A percentile compares a stretch with the other conserved stretches of the same genome.
phyloP scores from a whole-genome alignment of 2,329 filamentous ascomycete species.

The Colletotrichum higginsianum region DNA sequence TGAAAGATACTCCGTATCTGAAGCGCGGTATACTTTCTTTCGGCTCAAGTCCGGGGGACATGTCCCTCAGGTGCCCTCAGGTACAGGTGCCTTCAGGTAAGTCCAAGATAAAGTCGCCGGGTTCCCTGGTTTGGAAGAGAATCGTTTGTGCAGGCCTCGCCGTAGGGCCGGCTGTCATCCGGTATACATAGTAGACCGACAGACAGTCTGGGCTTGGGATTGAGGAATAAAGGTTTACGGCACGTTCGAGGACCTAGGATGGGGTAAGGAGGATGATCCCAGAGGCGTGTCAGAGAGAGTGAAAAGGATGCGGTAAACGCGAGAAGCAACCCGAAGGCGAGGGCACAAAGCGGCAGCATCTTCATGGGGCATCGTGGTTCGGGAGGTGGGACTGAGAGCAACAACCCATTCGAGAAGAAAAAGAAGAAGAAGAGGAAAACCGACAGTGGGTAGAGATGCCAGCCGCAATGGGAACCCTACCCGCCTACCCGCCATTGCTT shows the following conservation, averaged over 20 bases:
- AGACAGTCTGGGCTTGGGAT: conserved; percentile 27
- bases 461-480: conserved; percentile 5
- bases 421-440: too few species aligned
- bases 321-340: background rate
- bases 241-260: conserved; percentile 21
- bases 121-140: background rate
- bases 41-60: conserved; percentile 16
- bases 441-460: background rate
- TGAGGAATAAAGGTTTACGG: conserved; percentile 12
- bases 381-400: conserved; percentile 17
- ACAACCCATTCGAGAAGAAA: background rate
- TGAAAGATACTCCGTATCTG: conserved; percentile 30
- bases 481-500: background rate
- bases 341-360: conserved; percentile 16
- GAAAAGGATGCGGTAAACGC: conserved; percentile 13
- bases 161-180: conserved; percentile 31
- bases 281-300: conserved; percentile 8
- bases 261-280: conserved; percentile 20
- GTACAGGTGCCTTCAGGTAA: conserved; percentile 4
- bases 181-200: conserved; percentile 9
- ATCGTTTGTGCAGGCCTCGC: background rate
- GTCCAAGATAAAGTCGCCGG: background rate
- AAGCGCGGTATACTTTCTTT: conserved; percentile 22
- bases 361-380: conserved; percentile 7
- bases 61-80: background rate